Conservation (phyloP, 176 grass and related monocot genomes). For the Oryza officinalis region DNA sequence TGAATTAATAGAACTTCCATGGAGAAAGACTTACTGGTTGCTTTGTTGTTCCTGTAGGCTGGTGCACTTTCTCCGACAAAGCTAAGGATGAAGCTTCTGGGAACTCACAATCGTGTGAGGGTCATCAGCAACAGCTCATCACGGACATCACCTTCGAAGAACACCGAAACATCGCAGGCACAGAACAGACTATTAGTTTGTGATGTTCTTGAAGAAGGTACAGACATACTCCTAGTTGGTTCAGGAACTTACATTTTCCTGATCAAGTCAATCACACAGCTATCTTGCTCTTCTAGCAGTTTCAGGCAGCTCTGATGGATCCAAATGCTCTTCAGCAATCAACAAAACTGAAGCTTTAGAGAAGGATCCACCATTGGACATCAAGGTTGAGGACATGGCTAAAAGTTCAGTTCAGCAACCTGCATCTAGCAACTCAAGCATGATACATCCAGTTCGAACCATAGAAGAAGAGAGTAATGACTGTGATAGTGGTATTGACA, state of each 20-base stretch:
- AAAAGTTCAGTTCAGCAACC: constrained; percentile 46
- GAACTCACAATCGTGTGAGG: constrained; percentile 60
- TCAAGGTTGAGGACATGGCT: constrained; percentile 37
- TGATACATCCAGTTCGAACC: constrained; percentile 73
- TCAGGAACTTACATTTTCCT: not conserved
- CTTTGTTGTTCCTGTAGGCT: constrained; percentile 46
- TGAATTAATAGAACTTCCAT: constrained; percentile 20
- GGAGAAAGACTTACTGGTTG: not conserved
- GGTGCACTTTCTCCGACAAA: constrained; percentile 92
- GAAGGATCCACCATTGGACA: constrained; percentile 25
- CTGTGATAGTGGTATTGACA: constrained; percentile 65
- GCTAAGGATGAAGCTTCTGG: constrained; percentile 85
- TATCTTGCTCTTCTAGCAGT: constrained; percentile 26
- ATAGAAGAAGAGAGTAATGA: constrained; percentile 67
- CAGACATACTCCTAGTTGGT: not conserved
- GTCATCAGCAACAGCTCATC: constrained; percentile 68
- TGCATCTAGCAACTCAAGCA: constrained; percentile 58
- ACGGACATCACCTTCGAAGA: constrained; percentile 70
- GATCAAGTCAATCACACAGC: constrained; percentile 11
- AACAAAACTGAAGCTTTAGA: constrained; percentile 30
- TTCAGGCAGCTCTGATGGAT: constrained; percentile 62
- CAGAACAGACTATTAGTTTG: constrained; percentile 61
- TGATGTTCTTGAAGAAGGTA: constrained; percentile 79
- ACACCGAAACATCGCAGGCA: constrained; percentile 42
- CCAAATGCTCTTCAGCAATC: constrained; percentile 33